These are phyloP conservation scores for Gaeumannomyces tritici DNA, from an alignment of 2,329 filamentous ascomycete species.

Conservation along the genomic window DNA sequence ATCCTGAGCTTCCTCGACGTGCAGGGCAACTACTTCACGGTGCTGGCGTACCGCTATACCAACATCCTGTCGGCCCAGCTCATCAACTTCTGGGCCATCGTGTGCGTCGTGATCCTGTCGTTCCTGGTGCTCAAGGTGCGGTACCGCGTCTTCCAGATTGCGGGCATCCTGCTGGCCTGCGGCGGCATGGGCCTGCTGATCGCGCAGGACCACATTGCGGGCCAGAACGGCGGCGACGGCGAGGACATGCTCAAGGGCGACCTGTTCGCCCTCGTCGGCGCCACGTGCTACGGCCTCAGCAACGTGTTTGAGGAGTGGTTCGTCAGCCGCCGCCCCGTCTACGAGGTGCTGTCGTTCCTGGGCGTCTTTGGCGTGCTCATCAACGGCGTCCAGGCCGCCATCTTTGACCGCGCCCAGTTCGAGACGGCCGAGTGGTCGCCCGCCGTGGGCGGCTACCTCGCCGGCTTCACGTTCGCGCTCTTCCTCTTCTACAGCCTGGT, in stretches of 20 bases:
- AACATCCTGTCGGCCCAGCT: conserved; percentile 89
- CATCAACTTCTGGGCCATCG: conserved; percentile 98
- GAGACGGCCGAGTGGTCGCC: conserved; percentile 52
- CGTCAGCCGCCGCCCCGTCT: conserved; percentile 75
- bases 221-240: conserved; percentile 57
- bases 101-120: conserved; percentile 79
- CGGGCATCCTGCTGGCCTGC: conserved; percentile 82
- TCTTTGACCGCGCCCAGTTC: conserved; percentile 80
- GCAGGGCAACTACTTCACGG: conserved; percentile 95
- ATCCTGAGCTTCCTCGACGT: conserved; percentile 91
- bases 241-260: conserved; percentile 81
- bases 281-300: conserved; percentile 80
- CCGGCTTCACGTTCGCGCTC: conserved; percentile 82
- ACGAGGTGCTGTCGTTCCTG: conserved; percentile 88
- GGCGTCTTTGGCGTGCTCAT: conserved; percentile 82
- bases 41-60: conserved; percentile 86
- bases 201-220: conserved; percentile 76
- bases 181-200: conserved; percentile 84
- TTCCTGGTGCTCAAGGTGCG: conserved; percentile 77
- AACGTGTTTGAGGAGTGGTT: conserved; percentile 95
- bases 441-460: conserved; percentile 67
- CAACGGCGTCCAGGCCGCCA: conserved; percentile 82
- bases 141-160: conserved; percentile 78
- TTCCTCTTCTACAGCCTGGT: conserved; percentile 80
- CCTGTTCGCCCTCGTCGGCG: conserved; percentile 80